These are phyloP conservation scores for Peziza echinospora DNA, from an alignment of 495 filamentous ascomycete species.

Conservation along the genomic window DNA sequence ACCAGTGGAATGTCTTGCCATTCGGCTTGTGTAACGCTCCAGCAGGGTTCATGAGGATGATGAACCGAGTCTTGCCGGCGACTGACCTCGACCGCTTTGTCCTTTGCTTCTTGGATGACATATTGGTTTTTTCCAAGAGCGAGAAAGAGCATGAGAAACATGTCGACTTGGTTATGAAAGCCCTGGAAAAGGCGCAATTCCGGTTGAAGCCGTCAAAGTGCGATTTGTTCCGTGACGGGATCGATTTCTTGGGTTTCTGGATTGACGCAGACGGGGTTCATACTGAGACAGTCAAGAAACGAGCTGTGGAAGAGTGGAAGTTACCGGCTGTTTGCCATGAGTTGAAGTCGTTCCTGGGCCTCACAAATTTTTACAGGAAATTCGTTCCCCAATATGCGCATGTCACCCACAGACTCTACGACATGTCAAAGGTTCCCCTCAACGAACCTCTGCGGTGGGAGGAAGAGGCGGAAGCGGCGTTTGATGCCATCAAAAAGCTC, in stretches of 20 bases:
- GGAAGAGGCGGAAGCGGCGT: not conserved
- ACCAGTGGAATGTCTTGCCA: slow-evolving; percentile 4
- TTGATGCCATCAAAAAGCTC: not conserved
- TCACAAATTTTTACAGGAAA: not conserved
- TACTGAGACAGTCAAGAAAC: not conserved
- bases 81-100: no score
- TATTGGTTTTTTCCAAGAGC: not conserved
- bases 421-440: not conserved
- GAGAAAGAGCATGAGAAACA: not conserved
- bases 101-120: not conserved
- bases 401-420: not conserved
- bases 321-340: not conserved
- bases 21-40: slow-evolving; percentile 13
- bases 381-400: not conserved
- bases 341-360: not conserved
- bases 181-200: no score
- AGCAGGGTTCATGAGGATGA: slow-evolving; percentile 17
- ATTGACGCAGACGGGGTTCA: not conserved
- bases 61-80: no score
- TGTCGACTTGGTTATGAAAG: not conserved
- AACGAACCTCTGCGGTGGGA: not conserved
- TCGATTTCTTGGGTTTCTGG: not conserved
- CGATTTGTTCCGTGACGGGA: not conserved
- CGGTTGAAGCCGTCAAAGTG: not conserved
- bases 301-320: not conserved